These are phyloP conservation scores for Schrenkiella parvula DNA, from an alignment of 345 rosid genomes.

Conservation along the genomic window DNA sequence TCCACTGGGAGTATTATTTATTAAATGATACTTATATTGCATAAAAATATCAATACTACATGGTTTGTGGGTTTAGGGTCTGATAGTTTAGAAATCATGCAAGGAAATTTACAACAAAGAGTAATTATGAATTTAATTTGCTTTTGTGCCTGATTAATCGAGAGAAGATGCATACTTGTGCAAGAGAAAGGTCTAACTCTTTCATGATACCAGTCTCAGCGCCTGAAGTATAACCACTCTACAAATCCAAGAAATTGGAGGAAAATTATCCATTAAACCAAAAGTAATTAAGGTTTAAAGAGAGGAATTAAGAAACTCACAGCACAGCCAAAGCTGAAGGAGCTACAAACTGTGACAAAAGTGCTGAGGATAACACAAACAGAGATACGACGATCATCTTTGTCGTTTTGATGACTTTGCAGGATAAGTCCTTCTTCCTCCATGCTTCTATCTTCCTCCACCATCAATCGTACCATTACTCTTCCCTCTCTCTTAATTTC, in stretches of 20 bases:
- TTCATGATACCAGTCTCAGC: conserved; percentile 48
- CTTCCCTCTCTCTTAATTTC: neutral
- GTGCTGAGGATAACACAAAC: conserved; percentile 39
- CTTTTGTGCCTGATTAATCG: neutral
- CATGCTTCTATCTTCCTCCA: conserved; percentile 16
- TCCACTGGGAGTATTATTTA: neutral
- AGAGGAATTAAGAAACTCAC: conserved; percentile 26
- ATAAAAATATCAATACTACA: neutral
- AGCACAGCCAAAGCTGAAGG: conserved; percentile 41
- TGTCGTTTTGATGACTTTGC: conserved; percentile 8
- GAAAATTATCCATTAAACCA: too few relatives aligned
- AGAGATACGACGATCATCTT: conserved; percentile 15
- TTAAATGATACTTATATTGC: neutral
- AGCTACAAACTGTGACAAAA: conserved; percentile 41
- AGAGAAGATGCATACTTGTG: conserved; percentile 36
- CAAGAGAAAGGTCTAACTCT: conserved; percentile 55
- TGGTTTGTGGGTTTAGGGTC: neutral
- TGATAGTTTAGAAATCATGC: neutral
- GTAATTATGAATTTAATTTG: neutral
- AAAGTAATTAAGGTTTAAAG: neutral
- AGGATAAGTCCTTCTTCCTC: conserved; percentile 29
- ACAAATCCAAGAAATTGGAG: neutral
- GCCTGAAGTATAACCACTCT: conserved; percentile 60
- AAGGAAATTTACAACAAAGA: neutral
- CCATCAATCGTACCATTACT: neutral